Conservation (phyloP, 2,329 filamentous ascomycete genomes). For the Trichoderma lentiforme region DNA sequence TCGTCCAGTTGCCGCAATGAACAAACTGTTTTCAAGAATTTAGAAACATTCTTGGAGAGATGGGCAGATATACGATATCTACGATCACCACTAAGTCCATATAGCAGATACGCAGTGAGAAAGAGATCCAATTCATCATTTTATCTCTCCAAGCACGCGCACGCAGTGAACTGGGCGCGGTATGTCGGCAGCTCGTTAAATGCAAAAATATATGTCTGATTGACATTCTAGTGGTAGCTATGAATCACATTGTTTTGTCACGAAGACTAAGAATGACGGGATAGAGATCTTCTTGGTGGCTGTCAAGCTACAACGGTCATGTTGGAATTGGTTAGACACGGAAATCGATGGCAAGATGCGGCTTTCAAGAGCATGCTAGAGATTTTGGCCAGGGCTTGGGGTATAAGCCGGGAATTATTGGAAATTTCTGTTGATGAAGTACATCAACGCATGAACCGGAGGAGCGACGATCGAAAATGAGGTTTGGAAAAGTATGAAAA, state of each 20-base stretch:
- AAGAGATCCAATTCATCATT: neutral
- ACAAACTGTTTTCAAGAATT: conserved; percentile 15
- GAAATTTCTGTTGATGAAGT: neutral
- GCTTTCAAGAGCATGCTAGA: neutral
- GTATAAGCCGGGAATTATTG: neutral
- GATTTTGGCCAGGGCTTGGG: neutral
- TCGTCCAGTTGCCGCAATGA: conserved; percentile 17
- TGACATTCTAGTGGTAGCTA: neutral
- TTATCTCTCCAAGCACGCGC: neutral
- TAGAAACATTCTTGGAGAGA: neutral
- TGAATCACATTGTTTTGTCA: neutral
- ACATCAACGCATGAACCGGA: neutral
- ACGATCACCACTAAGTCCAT: neutral
- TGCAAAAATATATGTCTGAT: neutral
- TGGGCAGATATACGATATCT: neutral
- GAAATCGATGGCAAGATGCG: neutral
- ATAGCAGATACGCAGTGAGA: neutral
- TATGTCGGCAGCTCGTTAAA: neutral
- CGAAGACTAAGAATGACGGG: neutral
- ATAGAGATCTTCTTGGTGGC: neutral
- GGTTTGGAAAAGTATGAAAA: neutral
- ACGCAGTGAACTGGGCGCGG: neutral
- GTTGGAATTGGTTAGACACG: neutral
- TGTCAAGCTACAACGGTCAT: too few relatives aligned
- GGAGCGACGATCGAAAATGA: neutral